phyloP scores from a whole-genome alignment of 2,329 filamentous ascomycete genomes.

The Graphiopsis chlorocephala region DNA sequence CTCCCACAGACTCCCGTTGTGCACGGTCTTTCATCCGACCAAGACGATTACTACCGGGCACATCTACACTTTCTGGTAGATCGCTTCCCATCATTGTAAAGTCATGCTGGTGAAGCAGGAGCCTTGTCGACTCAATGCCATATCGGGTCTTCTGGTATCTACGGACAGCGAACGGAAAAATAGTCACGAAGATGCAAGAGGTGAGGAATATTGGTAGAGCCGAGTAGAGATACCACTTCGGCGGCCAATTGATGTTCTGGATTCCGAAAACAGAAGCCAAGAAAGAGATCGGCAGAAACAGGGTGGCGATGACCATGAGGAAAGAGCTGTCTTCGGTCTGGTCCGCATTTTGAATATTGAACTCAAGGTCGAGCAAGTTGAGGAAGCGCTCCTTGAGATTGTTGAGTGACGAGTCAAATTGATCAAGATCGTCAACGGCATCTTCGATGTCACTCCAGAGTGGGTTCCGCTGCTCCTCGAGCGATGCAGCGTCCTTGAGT shows the following conservation, averaged over 20 bases:
- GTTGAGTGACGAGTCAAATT: constrained; percentile 35
- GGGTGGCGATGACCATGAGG: constrained; percentile 34
- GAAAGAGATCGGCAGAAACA: constrained; percentile 37
- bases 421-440: constrained; percentile 36
- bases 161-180: constrained; percentile 29
- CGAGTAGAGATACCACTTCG: constrained; percentile 34
- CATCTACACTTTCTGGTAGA: constrained; percentile 31
- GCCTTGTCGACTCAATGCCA: constrained; percentile 26
- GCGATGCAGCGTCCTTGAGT: constrained; percentile 30
- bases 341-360: constrained; percentile 38
- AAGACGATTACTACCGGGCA: constrained; percentile 13
- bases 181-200: constrained; percentile 28
- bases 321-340: constrained; percentile 36
- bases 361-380: constrained; percentile 40
- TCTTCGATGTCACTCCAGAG: constrained; percentile 38
- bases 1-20: constrained; percentile 13
- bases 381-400: constrained; percentile 38
- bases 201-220: constrained; percentile 34
- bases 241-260: constrained; percentile 32
- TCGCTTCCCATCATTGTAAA: constrained; percentile 38
- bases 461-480: constrained; percentile 32
- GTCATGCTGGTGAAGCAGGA: constrained; percentile 27
- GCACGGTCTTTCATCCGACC: constrained; percentile 12
- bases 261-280: constrained; percentile 37
- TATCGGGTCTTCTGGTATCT: constrained; percentile 29